Evolutionary conservation across 176 grass and related monocot species (phyloP).

Genomic region (Oryza nivara): DNA sequence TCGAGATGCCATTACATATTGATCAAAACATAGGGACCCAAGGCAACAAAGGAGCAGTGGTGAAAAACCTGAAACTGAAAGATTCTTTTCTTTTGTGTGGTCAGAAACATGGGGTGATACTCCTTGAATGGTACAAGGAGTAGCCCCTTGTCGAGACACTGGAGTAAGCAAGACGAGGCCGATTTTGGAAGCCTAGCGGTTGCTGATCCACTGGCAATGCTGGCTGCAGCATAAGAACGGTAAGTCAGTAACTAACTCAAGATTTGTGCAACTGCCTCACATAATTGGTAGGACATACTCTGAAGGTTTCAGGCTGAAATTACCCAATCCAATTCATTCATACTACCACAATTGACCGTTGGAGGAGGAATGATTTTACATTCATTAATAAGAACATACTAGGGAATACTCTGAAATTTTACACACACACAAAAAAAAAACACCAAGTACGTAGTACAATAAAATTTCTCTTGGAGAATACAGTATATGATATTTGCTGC

Average conservation of each 20-base stretch:
- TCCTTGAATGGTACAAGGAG: not conserved
- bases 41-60: not conserved
- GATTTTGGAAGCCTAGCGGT: not conserved
- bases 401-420: no score
- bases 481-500: no score
- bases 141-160: not conserved
- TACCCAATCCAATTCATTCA: not conserved
- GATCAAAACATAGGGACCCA: not conserved
- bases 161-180: not conserved
- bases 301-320: not conserved
- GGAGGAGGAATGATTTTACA: no score
- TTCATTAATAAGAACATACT: no score
- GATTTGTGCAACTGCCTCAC: not conserved
- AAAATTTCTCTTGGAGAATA: no score
- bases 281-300: not conserved
- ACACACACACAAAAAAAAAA: no score
- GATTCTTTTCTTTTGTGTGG: not conserved
- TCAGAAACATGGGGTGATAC: constrained; percentile 26
- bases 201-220: constrained; percentile 11
- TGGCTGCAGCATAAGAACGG: not conserved
- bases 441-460: no score
- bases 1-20: not conserved
- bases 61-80: not conserved
- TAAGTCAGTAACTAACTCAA: constrained; percentile 4
- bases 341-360: not conserved